Percentiles rank a stretch among this genome's conserved stretches.
Conservation (phyloP, 495 filamentous ascomycete species). For the Penicillium bialowiezense region DNA sequence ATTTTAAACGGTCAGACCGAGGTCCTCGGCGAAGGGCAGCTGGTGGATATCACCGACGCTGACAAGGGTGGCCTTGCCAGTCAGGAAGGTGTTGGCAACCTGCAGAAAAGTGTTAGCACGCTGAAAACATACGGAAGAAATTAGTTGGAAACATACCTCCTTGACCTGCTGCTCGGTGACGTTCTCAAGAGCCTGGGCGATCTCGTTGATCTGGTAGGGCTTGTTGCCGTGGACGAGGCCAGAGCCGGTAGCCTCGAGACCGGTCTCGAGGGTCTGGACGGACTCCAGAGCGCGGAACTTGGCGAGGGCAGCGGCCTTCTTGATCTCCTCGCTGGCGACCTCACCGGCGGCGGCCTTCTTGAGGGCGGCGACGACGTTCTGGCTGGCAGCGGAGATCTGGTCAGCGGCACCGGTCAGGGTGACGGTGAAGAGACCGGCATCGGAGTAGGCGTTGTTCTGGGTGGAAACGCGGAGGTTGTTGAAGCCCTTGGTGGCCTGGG, state of each 20-base stretch:
- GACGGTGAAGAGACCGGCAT: slow-evolving; percentile 85
- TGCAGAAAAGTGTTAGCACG: slow-evolving; percentile 36
- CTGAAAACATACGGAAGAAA: slow-evolving; percentile 1
- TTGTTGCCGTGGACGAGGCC: slow-evolving; percentile 77
- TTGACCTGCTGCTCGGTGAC: slow-evolving; percentile 84
- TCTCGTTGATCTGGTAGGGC: slow-evolving; percentile 81
- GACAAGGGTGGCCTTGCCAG: slow-evolving; percentile 83
- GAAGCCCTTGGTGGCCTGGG: slow-evolving; percentile 66
- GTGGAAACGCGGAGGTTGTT: slow-evolving; percentile 66
- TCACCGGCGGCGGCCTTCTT: slow-evolving; percentile 74
- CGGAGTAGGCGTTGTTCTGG: slow-evolving; percentile 82
- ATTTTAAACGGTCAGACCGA: slow-evolving; percentile 86
- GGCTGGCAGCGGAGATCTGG: slow-evolving; percentile 61
- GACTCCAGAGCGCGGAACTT: slow-evolving; percentile 90
- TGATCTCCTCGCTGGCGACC: slow-evolving; percentile 76
- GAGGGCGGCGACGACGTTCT: slow-evolving; percentile 68
- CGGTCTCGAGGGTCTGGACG: slow-evolving; percentile 67
- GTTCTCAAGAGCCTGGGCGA: slow-evolving; percentile 71
- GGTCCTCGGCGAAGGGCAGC: slow-evolving; percentile 88
- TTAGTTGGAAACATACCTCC: slow-evolving; percentile 60
- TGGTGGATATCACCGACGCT: slow-evolving; percentile 76
- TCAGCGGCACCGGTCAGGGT: slow-evolving; percentile 69
- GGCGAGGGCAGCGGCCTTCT: slow-evolving; percentile 87
- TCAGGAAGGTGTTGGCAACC: slow-evolving; percentile 81
- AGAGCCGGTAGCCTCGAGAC: slow-evolving; percentile 68